phyloP scores from a whole-genome alignment of 345 rosid species.

The Barbarea vulgaris region DNA sequence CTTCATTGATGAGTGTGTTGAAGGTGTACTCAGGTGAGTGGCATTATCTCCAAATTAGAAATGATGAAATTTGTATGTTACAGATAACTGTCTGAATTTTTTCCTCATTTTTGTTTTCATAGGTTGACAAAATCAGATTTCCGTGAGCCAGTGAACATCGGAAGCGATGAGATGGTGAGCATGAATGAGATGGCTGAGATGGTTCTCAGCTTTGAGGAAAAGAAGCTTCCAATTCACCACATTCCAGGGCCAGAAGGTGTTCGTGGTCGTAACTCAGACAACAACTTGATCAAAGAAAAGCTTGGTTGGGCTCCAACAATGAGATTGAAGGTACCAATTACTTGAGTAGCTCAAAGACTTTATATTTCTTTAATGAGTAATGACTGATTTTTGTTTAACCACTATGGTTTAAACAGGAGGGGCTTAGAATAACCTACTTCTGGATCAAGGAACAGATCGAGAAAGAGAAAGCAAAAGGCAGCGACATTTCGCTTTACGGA shows the following conservation, averaged over 20 bases:
- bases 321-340: slow-evolving; percentile 74
- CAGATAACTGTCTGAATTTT: neutral
- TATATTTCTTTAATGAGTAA: neutral
- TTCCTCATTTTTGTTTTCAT: neutral
- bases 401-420: slow-evolving; percentile 58
- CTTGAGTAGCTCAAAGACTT: neutral
- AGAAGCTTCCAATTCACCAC: slow-evolving; percentile 89
- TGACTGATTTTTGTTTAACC: slow-evolving; percentile 3
- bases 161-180: slow-evolving; percentile 99
- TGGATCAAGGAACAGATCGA: slow-evolving; percentile 97
- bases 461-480: slow-evolving; percentile 83
- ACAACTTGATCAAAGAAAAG: slow-evolving; percentile 92
- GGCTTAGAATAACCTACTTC: slow-evolving; percentile 88
- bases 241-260: slow-evolving; percentile 99
- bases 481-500: slow-evolving; percentile 77
- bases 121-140: slow-evolving; percentile 98
- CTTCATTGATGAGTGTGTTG: slow-evolving; percentile 98
- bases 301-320: slow-evolving; percentile 99
- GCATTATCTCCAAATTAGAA: neutral
- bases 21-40: slow-evolving; percentile 92
- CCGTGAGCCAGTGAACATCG: slow-evolving; percentile 97
- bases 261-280: slow-evolving; percentile 98
- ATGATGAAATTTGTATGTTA: neutral
- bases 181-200: slow-evolving; percentile 99
- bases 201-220: slow-evolving; percentile 86